These are phyloP conservation scores for Rhizodiscina lignyota DNA, from an alignment of 495 filamentous ascomycete species.

Conservation along the genomic window DNA sequence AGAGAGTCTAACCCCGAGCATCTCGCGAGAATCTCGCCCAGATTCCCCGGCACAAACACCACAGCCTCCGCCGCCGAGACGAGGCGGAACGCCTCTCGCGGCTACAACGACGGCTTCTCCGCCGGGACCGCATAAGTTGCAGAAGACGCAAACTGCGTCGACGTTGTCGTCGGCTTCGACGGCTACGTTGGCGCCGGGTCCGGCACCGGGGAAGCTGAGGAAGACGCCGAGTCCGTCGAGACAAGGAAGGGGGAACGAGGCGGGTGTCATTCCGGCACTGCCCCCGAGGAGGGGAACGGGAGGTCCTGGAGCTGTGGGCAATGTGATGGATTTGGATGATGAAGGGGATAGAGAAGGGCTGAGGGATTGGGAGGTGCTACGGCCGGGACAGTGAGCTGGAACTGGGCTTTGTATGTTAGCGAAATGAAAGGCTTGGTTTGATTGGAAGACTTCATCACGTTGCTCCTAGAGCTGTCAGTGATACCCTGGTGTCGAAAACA, in stretches of 20 bases:
- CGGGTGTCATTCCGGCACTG: conserved; percentile 1
- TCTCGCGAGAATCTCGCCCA: neutral
- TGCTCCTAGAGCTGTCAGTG: too few relatives aligned
- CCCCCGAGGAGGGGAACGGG: conserved; percentile 2
- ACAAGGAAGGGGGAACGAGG: neutral
- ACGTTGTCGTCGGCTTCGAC: conserved; percentile 6
- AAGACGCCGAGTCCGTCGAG: conserved; percentile 1
- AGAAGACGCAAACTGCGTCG: neutral
- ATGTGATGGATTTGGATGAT: conserved; percentile 11
- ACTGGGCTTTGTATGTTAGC: too few relatives aligned
- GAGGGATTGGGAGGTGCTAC: conserved; percentile 16
- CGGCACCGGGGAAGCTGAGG: neutral
- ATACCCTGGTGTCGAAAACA: too few relatives aligned
- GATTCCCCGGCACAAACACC: too few relatives aligned
- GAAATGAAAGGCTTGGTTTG: too few relatives aligned
- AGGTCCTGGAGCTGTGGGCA: neutral
- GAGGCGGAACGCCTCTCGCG: too few relatives aligned
- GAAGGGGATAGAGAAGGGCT: conserved; percentile 10
- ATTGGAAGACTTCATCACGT: too few relatives aligned
- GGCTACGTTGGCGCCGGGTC: conserved; percentile 3
- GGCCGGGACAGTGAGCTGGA: conserved; percentile 9
- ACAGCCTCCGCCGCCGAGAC: too few relatives aligned
- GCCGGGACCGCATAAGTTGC: too few relatives aligned
- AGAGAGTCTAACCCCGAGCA: conserved; percentile 5
- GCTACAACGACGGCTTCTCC: too few relatives aligned